Base-by-base conservation (phyloP, 768 basidiomycete species). In the Boletus reticulatus region DNA sequence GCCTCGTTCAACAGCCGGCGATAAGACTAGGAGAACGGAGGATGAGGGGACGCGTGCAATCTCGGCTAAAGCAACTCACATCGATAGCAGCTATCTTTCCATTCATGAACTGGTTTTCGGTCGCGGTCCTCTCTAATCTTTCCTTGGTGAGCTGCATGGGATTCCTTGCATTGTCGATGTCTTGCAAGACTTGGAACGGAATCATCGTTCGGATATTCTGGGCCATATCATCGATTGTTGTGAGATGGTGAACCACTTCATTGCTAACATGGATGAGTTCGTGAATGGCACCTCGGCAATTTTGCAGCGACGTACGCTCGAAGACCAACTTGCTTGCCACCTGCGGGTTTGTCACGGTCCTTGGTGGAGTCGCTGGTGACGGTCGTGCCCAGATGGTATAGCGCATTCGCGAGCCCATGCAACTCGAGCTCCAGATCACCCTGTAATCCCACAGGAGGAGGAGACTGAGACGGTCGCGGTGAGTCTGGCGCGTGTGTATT, bases 51-150 rank as follows among this genome's bases (percentile, higher is more conserved):
- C 3, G 22, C 22, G 22, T 3, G 22, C 75, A 75, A 81, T 22
- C 22, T 22, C 22, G 11, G 55, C 24, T 43, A 43, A 42, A 36
- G 9, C 42, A 34, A 62, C 82, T 62, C 59, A 90, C 89, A 52
- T 84, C 80, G 27, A 94, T 80, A 1, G 90, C 92, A 43, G 80
- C 78, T 38, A 94, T 89, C 67, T 93, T 92, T 29, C 89, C 91
- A 64, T 93, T 91, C 87, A 92, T 90, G 60, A 92, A 93, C 65
- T 92, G 92, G 66, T 94, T 94, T 73, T 94, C 92, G 3, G 89
- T 88, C 31, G 92, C 89, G 0, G 89, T 84, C 50, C 90, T 80
- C 72, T 94, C 92, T 14, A 94, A 71, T 48, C 88, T 79, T 55
- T 92, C 90, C 59, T 84, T 82, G 17, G 92, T 92, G 49, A 92